phyloP scores from a whole-genome alignment of 2,329 filamentous ascomycete species.

The Fusarium caatingaense region DNA sequence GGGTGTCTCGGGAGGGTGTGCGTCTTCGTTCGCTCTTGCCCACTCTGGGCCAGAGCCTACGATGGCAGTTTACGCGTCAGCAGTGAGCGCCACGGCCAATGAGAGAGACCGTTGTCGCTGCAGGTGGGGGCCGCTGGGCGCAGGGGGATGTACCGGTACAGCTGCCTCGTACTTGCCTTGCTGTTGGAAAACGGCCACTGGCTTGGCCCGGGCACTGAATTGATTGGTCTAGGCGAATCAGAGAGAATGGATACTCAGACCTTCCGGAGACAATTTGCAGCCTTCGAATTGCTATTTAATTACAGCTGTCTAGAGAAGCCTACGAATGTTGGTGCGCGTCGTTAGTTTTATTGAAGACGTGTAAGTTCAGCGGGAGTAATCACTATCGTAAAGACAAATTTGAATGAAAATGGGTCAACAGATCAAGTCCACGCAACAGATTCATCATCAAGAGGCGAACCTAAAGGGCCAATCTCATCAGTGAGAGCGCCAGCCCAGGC shows the following conservation, averaged over 20 bases:
- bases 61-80: slow-evolving; percentile 55
- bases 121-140: slow-evolving; percentile 44
- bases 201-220: not conserved
- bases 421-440: slow-evolving; percentile 33
- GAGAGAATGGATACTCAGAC: not conserved
- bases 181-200: slow-evolving; percentile 13
- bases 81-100: slow-evolving; percentile 49
- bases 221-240: slow-evolving; percentile 4
- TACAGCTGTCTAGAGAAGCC: slow-evolving; percentile 1
- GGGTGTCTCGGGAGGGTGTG: slow-evolving; percentile 50
- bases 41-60: slow-evolving; percentile 44
- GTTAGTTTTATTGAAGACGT: slow-evolving; percentile 6
- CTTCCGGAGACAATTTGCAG: slow-evolving; percentile 13
- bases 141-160: slow-evolving; percentile 46
- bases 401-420: slow-evolving; percentile 24
- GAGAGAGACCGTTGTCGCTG: slow-evolving; percentile 22
- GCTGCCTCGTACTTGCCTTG: slow-evolving; percentile 31
- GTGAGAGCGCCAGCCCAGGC: slow-evolving; percentile 1
- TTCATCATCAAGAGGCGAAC: slow-evolving; percentile 44
- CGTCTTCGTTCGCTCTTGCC: slow-evolving; percentile 44
- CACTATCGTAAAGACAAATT: not conserved
- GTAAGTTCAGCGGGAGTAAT: not conserved
- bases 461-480: slow-evolving; percentile 23
- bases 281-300: slow-evolving; percentile 30
- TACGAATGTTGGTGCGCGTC: slow-evolving; percentile 30